These are phyloP conservation scores for Spathaspora sp. DNA, from an alignment of 805 yeast species.

Conservation along the genomic window DNA sequence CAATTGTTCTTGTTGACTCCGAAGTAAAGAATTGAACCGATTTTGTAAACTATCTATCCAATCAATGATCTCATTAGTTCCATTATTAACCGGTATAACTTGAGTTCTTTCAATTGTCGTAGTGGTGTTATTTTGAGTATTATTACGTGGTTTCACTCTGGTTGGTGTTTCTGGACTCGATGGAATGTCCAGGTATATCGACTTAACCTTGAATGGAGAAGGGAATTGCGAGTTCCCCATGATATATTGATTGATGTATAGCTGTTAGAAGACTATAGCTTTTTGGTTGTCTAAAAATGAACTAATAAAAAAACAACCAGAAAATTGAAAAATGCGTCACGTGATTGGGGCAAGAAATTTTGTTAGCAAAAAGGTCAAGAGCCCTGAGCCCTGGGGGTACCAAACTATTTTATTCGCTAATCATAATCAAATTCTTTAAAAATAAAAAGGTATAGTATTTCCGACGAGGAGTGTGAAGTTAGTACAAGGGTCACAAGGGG, in stretches of 20 bases:
- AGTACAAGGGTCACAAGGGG: too few species aligned
- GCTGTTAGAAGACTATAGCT: neutral
- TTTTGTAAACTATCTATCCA: conserved; percentile 30
- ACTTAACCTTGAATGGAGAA: conserved; percentile 17
- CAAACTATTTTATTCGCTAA: too few species aligned
- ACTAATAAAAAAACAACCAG: neutral
- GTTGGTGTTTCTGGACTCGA: neutral
- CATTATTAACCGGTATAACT: neutral
- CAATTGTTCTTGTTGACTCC: conserved; percentile 15
- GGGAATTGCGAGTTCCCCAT: conserved; percentile 12
- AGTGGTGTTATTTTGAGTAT: neutral
- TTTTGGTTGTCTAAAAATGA: neutral
- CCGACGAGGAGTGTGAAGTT: too few species aligned
- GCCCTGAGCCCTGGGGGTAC: too few species aligned
- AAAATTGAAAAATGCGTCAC: neutral
- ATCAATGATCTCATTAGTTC: conserved; percentile 17
- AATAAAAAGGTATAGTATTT: too few species aligned
- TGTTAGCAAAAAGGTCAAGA: too few species aligned
- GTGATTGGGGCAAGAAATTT: too few species aligned
- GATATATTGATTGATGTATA: neutral
- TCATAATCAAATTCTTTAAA: too few species aligned
- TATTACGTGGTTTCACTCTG: neutral
- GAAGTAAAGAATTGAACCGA: conserved; percentile 15
- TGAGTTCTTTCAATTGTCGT: neutral
- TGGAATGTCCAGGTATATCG: neutral